Conservation (phyloP, 192 early-diverging fungal genomes). For the Backusella tarrabulga region DNA sequence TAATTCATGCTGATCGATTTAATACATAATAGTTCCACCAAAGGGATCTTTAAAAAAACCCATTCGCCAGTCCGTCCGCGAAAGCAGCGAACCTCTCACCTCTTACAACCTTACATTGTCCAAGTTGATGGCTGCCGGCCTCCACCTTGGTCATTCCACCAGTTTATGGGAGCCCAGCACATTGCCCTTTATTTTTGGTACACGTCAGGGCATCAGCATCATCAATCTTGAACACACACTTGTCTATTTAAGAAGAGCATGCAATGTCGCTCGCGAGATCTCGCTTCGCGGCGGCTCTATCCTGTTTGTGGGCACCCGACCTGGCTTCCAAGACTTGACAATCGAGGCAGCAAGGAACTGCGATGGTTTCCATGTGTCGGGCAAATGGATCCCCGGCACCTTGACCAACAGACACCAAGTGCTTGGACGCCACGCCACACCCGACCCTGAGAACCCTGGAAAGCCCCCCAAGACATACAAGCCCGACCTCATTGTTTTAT, state of each 20-base stretch:
- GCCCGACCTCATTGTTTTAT: constrained; percentile 81
- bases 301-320: constrained; percentile 82
- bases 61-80: constrained; percentile 6
- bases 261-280: constrained; percentile 67
- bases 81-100: constrained; percentile 27
- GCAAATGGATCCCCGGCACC: constrained; percentile 84
- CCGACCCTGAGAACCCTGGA: constrained; percentile 40
- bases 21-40: neutral
- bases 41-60: constrained; percentile 15
- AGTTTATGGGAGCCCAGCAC: constrained; percentile 78
- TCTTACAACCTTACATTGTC: constrained; percentile 59
- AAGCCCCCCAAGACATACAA: constrained; percentile 50
- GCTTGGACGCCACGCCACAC: constrained; percentile 54
- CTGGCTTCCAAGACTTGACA: constrained; percentile 61
- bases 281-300: constrained; percentile 78
- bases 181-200: constrained; percentile 86
- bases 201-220: constrained; percentile 84
- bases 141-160: constrained; percentile 87
- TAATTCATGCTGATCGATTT: neutral
- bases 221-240: constrained; percentile 94
- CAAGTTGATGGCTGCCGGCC: constrained; percentile 72
- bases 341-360: constrained; percentile 77
- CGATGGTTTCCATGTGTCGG: constrained; percentile 77
- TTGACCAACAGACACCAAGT: constrained; percentile 83
- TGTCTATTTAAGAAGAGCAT: constrained; percentile 78